phyloP scores from a whole-genome alignment of 345 rosid genomes.

The Chamaenerion angustifolium region DNA sequence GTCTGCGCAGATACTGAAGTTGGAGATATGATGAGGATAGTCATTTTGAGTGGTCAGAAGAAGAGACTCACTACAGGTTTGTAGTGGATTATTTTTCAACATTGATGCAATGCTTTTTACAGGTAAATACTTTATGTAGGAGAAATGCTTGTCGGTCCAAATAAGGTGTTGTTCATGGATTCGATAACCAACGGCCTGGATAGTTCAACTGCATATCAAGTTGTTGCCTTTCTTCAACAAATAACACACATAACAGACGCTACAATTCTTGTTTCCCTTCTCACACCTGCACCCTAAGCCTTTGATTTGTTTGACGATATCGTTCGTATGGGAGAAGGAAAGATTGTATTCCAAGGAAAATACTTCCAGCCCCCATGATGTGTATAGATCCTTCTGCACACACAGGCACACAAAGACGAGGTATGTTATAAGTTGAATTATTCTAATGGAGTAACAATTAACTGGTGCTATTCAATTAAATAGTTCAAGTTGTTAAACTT shows the following conservation, averaged over 20 bases:
- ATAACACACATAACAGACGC: conserved; percentile 42
- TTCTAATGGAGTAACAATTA: background rate
- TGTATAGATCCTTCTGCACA: conserved; percentile 49
- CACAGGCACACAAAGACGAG: conserved; percentile 90
- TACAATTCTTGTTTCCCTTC: conserved; percentile 44
- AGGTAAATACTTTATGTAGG: conserved; percentile 22
- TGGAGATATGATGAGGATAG: conserved; percentile 31
- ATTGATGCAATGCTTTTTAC: too few species aligned
- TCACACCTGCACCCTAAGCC: conserved; percentile 57
- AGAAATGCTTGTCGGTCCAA: conserved; percentile 62
- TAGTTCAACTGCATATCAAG: conserved; percentile 54
- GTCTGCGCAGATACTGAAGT: conserved; percentile 34
- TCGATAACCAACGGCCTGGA: conserved; percentile 60
- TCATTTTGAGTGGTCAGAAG: conserved; percentile 41
- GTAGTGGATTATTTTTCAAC: too few species aligned
- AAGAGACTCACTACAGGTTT: conserved; percentile 38
- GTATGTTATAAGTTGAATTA: conserved; percentile 19
- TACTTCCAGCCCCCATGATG: conserved; percentile 27
- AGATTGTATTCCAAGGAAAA: conserved; percentile 49
- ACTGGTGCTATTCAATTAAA: background rate
- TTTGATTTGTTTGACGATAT: conserved; percentile 53
- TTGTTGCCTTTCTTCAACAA: conserved; percentile 42
- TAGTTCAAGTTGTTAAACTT: conserved; percentile 2
- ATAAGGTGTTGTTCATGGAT: conserved; percentile 54
- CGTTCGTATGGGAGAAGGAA: conserved; percentile 47